Evolutionary conservation across 805 yeast genomes (phyloP).

Genomic region (Lipomyces mesembrius): DNA sequence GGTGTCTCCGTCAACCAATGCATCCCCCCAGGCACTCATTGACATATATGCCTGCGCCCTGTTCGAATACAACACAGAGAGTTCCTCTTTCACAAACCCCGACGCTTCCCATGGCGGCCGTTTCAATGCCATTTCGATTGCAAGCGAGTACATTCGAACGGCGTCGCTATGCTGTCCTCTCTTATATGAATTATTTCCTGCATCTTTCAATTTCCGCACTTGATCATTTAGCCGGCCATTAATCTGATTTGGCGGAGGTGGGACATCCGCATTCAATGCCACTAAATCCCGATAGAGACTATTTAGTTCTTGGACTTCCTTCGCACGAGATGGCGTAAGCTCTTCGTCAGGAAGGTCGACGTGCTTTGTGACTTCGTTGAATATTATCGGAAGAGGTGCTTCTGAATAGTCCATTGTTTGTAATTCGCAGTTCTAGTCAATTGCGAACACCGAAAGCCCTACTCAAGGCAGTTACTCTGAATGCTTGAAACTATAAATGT

Average conservation of each 20-base stretch:
- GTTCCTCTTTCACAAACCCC: conserved; percentile 45
- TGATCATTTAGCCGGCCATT: conserved; percentile 42
- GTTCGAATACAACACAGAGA: conserved; percentile 43
- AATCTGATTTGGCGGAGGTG: conserved; percentile 46
- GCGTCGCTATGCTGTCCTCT: conserved; percentile 45
- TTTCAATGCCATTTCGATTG: conserved; percentile 49
- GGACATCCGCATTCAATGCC: conserved; percentile 44
- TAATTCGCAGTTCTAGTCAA: neutral
- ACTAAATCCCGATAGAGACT: conserved; percentile 43
- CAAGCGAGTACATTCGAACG: conserved; percentile 45
- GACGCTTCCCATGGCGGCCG: conserved; percentile 51
- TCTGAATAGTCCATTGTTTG: conserved; percentile 1
- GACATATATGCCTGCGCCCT: conserved; percentile 50
- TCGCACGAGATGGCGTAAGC: conserved; percentile 34
- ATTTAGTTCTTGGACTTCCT: conserved; percentile 43
- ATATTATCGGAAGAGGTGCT: neutral
- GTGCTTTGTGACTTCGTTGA: conserved; percentile 33
- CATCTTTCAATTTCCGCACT: conserved; percentile 46
- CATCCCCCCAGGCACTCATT: conserved; percentile 46
- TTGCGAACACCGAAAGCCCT: neutral
- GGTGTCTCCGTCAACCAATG: conserved; percentile 47
- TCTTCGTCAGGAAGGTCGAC: conserved; percentile 20
- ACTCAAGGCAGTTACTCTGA: neutral
- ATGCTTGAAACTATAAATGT: neutral
- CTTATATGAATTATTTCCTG: conserved; percentile 44